Evolutionary conservation across 2,329 filamentous ascomycete genomes (phyloP), one percentile per base, ranked within the genome.

Genomic region (Cylindrodendrum hubeiense): DNA sequence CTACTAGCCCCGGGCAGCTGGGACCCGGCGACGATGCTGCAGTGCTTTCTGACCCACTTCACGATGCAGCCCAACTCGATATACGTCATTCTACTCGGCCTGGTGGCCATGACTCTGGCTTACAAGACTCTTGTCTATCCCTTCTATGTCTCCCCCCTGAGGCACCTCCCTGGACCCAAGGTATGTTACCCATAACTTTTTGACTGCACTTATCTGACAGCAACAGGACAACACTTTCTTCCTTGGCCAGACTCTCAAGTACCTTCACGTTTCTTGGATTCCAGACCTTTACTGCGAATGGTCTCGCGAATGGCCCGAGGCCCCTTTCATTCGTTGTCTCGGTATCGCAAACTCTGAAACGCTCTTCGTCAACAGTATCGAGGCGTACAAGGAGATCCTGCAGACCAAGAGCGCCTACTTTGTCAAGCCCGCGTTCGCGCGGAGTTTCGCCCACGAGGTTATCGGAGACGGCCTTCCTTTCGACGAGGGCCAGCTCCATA

Each of bases 131-230:
- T 83, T 61, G 65, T 86, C 24, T 84, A 83, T 60, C 83, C 83
- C 4, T 76, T 76, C 52, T 77, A 78, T 59, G 61, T 83, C 49
- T 85, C 83, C 0, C 80, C 82, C 0, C 72, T 84, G n/a, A 77
- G 82, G 15, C 72, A 82, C 53, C 67, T 85, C 2, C 83, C 83
- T 0, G 82, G 81, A 0, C 83, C 83, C 17, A 80, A 77, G 71
- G 82, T 83, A 67, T 9, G 68, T 26, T 4, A n/a, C 4, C 28
- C 6, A n/a, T 5, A n/a, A 26, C 24, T 4, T 30, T 4, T 1
- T 24, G 21, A 10, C 4, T 17, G 28, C 10, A 28, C 24, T 8
- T 30, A 24, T 6, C 24, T 26, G 22, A 43, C 49, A n/a, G 33
- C 8, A 24, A 12, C 26, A 83, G 81, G 75, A 82, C 53, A 76